These are phyloP conservation scores for Dactylonectria macrodidyma DNA, from an alignment of 2,329 filamentous ascomycete genomes.

Conservation along the genomic window DNA sequence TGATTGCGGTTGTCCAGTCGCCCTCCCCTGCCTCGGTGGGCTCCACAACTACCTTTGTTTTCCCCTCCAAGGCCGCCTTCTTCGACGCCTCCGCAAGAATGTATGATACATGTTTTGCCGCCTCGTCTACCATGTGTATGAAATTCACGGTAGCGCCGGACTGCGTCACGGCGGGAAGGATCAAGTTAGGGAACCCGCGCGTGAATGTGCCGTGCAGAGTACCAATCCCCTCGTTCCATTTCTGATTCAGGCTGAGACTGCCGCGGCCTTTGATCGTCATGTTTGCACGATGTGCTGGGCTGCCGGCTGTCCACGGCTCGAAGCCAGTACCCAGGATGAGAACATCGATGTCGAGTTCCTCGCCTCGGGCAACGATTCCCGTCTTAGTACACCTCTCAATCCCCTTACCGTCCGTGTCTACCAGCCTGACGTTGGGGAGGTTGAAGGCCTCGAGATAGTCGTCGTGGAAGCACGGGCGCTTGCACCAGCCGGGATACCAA, in stretches of 20 bases:
- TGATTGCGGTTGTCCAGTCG: too few species aligned
- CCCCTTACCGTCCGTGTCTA: slow-evolving; percentile 62
- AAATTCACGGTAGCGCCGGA: slow-evolving; percentile 56
- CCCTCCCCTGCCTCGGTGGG: slow-evolving; percentile 3
- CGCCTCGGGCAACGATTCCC: neutral
- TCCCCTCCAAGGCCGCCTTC: neutral
- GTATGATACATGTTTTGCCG: slow-evolving; percentile 37
- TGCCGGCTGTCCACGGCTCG: slow-evolving; percentile 41
- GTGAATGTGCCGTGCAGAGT: slow-evolving; percentile 68
- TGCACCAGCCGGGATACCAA: slow-evolving; percentile 75
- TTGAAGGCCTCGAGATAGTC: slow-evolving; percentile 61
- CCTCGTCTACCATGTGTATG: slow-evolving; percentile 53
- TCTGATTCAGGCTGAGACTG: slow-evolving; percentile 59
- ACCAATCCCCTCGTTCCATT: slow-evolving; percentile 58
- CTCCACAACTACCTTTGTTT: slow-evolving; percentile 6
- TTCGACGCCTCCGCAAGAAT: neutral
- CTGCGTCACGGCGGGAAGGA: slow-evolving; percentile 61
- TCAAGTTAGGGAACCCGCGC: slow-evolving; percentile 68
- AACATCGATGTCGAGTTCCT: slow-evolving; percentile 1
- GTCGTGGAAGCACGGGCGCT: slow-evolving; percentile 74
- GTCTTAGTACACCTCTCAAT: slow-evolving; percentile 50
- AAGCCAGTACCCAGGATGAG: slow-evolving; percentile 54
- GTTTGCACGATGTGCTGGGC: neutral
- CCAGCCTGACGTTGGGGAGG: slow-evolving; percentile 66
- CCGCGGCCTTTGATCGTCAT: slow-evolving; percentile 58